Conservation (phyloP, 768 basidiomycete species). For the Lactarius akahatsu region DNA sequence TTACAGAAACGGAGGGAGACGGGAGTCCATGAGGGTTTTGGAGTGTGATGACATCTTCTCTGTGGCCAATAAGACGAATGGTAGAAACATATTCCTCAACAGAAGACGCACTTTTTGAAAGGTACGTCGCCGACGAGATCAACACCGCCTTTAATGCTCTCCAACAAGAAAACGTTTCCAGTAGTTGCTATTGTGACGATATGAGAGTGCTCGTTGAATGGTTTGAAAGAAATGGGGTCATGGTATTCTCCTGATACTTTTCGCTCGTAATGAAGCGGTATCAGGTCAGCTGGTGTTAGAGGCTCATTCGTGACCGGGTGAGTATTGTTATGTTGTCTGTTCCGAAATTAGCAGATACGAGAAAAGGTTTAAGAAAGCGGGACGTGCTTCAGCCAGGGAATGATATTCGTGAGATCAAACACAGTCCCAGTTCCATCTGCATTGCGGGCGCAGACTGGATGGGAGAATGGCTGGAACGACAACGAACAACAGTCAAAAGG, state of each 20-base stretch:
- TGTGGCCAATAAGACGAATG: conserved; percentile 34
- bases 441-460: conserved; percentile 87
- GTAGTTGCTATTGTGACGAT: conserved; percentile 88
- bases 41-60: conserved; percentile 88
- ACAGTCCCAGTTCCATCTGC: conserved; percentile 76
- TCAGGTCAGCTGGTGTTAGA: conserved; percentile 68
- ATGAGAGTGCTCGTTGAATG: conserved; percentile 94
- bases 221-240: conserved; percentile 97
- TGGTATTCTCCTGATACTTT: conserved; percentile 86
- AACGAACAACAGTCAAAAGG: conserved; percentile 92
- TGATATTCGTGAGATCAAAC: conserved; percentile 89
- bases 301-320: conserved; percentile 76
- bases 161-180: conserved; percentile 91
- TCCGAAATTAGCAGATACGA: conserved; percentile 8
- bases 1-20: conserved; percentile 47
- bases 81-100: conserved; percentile 16
- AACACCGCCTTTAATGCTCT: conserved; percentile 80
- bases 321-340: conserved; percentile 77
- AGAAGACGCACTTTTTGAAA: conserved; percentile 68
- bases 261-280: conserved; percentile 77
- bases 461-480: conserved; percentile 84
- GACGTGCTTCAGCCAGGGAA: conserved; percentile 89
- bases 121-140: conserved; percentile 85
- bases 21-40: conserved; percentile 86
- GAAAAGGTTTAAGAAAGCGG: neutral